Percentiles rank a stretch among this genome's conserved stretches.
phyloP scores from a whole-genome alignment of 371 early-diverging fungal species.

The Enterospora canceri region DNA sequence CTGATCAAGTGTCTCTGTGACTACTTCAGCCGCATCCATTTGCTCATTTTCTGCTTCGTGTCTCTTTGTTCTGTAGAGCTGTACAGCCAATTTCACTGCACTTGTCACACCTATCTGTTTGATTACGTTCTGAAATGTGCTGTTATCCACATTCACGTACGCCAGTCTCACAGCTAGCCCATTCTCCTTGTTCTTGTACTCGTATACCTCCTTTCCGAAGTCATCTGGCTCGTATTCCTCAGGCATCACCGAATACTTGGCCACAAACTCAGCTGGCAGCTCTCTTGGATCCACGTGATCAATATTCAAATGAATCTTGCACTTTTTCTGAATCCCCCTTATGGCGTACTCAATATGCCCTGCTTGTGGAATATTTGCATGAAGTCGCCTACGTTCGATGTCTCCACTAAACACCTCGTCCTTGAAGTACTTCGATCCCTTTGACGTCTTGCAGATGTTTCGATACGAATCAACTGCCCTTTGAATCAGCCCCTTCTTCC shows the following conservation, averaged over 20 bases:
- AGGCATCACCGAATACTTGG: conserved; percentile 60
- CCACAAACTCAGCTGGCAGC: conserved; percentile 59
- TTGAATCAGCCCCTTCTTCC: conserved; percentile 75
- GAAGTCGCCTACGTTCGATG: conserved; percentile 59
- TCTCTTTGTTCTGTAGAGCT: conserved; percentile 59
- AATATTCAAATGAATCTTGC: conserved; percentile 60
- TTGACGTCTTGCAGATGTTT: conserved; percentile 66
- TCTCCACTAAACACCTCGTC: conserved; percentile 66
- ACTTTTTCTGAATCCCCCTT: conserved; percentile 58
- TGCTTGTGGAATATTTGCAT: conserved; percentile 53
- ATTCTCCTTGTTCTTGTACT: conserved; percentile 61
- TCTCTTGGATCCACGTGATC: conserved; percentile 57
- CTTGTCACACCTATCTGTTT: conserved; percentile 58
- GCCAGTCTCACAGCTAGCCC: conserved; percentile 65
- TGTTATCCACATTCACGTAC: conserved; percentile 59
- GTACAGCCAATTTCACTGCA: conserved; percentile 62
- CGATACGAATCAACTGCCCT: conserved; percentile 81
- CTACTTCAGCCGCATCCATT: conserved; percentile 29
- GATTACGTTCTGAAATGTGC: conserved; percentile 58
- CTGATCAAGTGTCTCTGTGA: conserved; percentile 9
- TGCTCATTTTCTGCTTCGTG: conserved; percentile 36
- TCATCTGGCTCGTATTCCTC: conserved; percentile 58
- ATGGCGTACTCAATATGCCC: conserved; percentile 58
- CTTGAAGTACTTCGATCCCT: conserved; percentile 66
- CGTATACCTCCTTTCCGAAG: conserved; percentile 60